phyloP scores from a whole-genome alignment of 495 filamentous ascomycete genomes.

The Lophiostoma macrostomum region DNA sequence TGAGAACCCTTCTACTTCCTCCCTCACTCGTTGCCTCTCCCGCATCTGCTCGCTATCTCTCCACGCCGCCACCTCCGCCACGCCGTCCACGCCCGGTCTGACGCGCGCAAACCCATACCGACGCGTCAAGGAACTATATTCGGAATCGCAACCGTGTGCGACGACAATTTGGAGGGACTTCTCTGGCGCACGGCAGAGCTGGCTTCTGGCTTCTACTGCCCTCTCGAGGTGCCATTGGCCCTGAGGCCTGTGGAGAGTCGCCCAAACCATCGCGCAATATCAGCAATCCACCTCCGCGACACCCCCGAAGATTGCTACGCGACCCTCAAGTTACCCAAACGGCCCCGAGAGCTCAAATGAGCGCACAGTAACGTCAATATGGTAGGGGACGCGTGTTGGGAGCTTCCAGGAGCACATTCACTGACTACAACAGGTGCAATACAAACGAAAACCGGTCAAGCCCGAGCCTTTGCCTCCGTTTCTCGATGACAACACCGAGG shows the following conservation, averaged over 20 bases:
- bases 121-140: slow-evolving; percentile 33
- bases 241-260: not conserved
- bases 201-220: not conserved
- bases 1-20: slow-evolving; percentile 25
- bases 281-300: slow-evolving; percentile 5
- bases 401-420: not conserved
- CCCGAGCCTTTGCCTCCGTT: slow-evolving; percentile 69
- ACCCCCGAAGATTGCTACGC: slow-evolving; percentile 18
- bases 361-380: slow-evolving; percentile 34
- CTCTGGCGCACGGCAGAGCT: slow-evolving; percentile 14
- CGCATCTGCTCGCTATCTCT: slow-evolving; percentile 20
- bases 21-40: slow-evolving; percentile 19
- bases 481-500: slow-evolving; percentile 77
- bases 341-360: slow-evolving; percentile 15
- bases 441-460: slow-evolving; percentile 94
- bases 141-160: slow-evolving; percentile 17
- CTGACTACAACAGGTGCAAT: slow-evolving; percentile 66
- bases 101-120: slow-evolving; percentile 13
- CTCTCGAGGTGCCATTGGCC: not conserved
- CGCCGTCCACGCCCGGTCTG: slow-evolving; percentile 12
- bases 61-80: slow-evolving; percentile 25
- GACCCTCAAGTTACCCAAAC: not conserved
- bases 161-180: slow-evolving; percentile 23
- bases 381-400: slow-evolving; percentile 36
- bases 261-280: not conserved